A percentile compares a stretch with the other conserved stretches of the same genome.
Evolutionary conservation across 768 basidiomycete species (phyloP).

Genomic region (Amanita jacksonii): DNA sequence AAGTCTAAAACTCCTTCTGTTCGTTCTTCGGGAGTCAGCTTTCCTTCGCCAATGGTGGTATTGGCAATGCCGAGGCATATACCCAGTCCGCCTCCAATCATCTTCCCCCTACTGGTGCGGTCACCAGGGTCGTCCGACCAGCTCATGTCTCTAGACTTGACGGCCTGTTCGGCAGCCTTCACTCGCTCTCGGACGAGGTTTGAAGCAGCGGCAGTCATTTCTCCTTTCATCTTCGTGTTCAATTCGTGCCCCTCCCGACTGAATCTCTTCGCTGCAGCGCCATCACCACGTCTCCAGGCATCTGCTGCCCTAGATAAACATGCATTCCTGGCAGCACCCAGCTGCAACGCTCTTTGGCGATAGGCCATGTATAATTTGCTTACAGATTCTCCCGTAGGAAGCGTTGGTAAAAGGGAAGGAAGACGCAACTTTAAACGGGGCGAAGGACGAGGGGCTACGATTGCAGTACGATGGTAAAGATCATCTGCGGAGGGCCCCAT

Average conservation of each 20-base stretch:
- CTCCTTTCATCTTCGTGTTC: slow-evolving; percentile 82
- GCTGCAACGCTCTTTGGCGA: slow-evolving; percentile 78
- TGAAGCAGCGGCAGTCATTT: slow-evolving; percentile 80
- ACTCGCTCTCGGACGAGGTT: slow-evolving; percentile 79
- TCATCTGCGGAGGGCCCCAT: slow-evolving; percentile 54
- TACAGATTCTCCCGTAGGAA: slow-evolving; percentile 76
- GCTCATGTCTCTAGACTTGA: slow-evolving; percentile 52
- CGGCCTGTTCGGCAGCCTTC: slow-evolving; percentile 65
- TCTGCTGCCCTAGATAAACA: slow-evolving; percentile 93
- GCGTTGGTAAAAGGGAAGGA: slow-evolving; percentile 77
- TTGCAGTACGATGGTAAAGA: slow-evolving; percentile 54
- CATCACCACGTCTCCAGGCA: slow-evolving; percentile 92
- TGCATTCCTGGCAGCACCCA: slow-evolving; percentile 90
- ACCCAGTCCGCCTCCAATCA: slow-evolving; percentile 75
- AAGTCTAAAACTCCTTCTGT: slow-evolving; percentile 82
- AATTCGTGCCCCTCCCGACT: slow-evolving; percentile 89
- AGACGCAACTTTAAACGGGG: slow-evolving; percentile 79
- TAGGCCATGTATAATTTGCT: slow-evolving; percentile 84
- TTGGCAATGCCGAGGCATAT: slow-evolving; percentile 82
- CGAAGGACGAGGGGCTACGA: slow-evolving; percentile 73
- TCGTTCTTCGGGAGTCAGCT: slow-evolving; percentile 74
- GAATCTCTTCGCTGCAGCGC: slow-evolving; percentile 91
- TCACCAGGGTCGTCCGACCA: slow-evolving; percentile 86
- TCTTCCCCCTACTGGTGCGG: slow-evolving; percentile 60
- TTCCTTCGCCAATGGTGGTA: slow-evolving; percentile 40